These are phyloP conservation scores for Fomitopsis schrenkii DNA, from an alignment of 1,284 basidiomycete genomes.

Conservation along the genomic window DNA sequence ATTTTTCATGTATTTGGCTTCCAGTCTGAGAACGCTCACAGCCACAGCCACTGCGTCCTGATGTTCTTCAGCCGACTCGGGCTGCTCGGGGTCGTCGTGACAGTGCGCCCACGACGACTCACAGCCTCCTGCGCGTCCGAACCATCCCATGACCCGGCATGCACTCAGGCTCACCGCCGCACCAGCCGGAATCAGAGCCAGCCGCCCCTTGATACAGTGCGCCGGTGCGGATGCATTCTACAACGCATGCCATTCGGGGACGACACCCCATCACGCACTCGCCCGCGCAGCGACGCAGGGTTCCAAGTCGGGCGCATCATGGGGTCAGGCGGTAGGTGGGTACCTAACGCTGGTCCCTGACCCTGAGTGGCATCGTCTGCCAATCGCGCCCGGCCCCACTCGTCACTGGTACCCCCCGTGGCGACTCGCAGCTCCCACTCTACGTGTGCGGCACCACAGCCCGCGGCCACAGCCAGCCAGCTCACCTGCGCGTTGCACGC, in stretches of 20 bases:
- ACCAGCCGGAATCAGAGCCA: neutral
- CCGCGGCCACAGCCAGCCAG: neutral
- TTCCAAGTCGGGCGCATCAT: too few relatives aligned
- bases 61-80: neutral
- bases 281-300: too few relatives aligned
- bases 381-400: neutral
- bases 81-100: neutral
- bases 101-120: neutral
- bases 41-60: too few relatives aligned
- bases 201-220: neutral
- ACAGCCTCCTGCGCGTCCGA: neutral
- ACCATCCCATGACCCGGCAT: neutral
- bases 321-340: neutral
- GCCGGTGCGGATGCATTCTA: neutral
- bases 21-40: too few relatives aligned
- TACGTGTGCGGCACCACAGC: neutral
- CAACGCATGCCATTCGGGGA: neutral
- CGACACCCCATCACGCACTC: neutral
- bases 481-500: neutral
- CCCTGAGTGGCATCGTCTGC: neutral
- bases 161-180: neutral
- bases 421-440: neutral
- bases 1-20: too few relatives aligned
- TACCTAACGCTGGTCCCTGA: neutral
- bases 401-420: neutral